Evolutionary conservation across 73 alveolate genomes (phyloP).

Genomic region (Paramecium biaurelia): DNA sequence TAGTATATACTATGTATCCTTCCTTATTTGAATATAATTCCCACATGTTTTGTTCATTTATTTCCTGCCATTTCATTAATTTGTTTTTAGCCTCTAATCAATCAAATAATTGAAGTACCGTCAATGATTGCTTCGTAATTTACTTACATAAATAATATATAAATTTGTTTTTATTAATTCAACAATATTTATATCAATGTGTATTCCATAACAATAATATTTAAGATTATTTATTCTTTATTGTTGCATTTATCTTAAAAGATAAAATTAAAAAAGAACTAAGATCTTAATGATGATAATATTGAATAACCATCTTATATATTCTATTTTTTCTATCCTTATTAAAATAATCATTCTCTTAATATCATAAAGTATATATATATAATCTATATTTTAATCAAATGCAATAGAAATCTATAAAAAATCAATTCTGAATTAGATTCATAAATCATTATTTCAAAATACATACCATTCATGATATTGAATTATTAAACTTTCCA

Average conservation of each 20-base stretch:
- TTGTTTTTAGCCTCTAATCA: not conserved
- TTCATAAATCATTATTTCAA: too few relatives aligned
- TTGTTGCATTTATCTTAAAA: not conserved
- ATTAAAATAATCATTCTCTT: too few relatives aligned
- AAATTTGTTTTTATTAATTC: not conserved
- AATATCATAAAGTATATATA: too few relatives aligned
- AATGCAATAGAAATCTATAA: too few relatives aligned
- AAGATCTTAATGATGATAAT: not conserved
- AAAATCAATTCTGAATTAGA: too few relatives aligned
- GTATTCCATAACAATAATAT: not conserved
- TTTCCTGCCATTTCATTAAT: constrained; percentile 25
- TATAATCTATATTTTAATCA: too few relatives aligned
- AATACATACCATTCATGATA: too few relatives aligned
- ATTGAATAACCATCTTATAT: too few relatives aligned
- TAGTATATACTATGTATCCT: constrained; percentile 32
- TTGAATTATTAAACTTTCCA: too few relatives aligned
- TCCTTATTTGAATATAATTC: constrained; percentile 10
- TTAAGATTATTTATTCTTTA: not conserved
- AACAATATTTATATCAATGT: not conserved
- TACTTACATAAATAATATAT: not conserved
- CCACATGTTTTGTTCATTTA: constrained; percentile 35
- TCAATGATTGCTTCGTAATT: not conserved
- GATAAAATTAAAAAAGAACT: not conserved
- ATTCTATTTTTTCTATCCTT: too few relatives aligned
- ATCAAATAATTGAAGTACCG: not conserved